A percentile compares a stretch with the other conserved stretches of the same genome.
phyloP scores from a whole-genome alignment of 2,329 filamentous ascomycete genomes.

The Huntiella savannae region DNA sequence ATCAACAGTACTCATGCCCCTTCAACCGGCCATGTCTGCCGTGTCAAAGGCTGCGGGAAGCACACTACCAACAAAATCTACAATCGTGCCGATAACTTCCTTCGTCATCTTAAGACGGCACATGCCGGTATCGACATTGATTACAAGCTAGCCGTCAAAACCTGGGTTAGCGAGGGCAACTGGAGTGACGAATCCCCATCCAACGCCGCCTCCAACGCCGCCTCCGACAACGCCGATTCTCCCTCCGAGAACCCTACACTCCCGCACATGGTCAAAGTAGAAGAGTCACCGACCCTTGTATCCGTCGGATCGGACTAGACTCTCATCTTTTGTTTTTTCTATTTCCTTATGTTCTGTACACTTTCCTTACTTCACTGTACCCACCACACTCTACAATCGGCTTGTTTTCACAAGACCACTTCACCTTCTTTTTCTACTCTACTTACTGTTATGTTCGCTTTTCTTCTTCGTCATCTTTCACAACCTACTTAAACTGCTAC shows the following conservation, averaged over 20 bases:
- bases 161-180: constrained; percentile 5
- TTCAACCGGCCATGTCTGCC: constrained; percentile 14
- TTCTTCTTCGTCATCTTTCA: not conserved
- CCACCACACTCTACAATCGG: too few species aligned
- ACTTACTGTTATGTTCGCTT: not conserved
- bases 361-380: not conserved
- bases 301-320: not conserved
- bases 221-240: too few species aligned
- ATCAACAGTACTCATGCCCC: constrained; percentile 12
- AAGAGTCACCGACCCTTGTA: too few species aligned
- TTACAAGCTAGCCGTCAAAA: constrained; percentile 6
- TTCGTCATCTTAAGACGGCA: constrained; percentile 14
- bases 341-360: not conserved
- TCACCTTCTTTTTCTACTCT: not conserved
- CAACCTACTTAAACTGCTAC: constrained; percentile 2
- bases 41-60: constrained; percentile 15
- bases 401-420: too few species aligned
- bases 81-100: constrained; percentile 16
- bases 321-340: not conserved
- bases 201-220: too few species aligned
- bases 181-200: not conserved
- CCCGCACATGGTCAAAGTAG: not conserved
- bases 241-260: not conserved
- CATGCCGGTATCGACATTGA: constrained; percentile 12
- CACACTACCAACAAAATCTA: constrained; percentile 15